phyloP scores from a whole-genome alignment of 1,139 yeast genomes.

The Pichia sp. region DNA sequence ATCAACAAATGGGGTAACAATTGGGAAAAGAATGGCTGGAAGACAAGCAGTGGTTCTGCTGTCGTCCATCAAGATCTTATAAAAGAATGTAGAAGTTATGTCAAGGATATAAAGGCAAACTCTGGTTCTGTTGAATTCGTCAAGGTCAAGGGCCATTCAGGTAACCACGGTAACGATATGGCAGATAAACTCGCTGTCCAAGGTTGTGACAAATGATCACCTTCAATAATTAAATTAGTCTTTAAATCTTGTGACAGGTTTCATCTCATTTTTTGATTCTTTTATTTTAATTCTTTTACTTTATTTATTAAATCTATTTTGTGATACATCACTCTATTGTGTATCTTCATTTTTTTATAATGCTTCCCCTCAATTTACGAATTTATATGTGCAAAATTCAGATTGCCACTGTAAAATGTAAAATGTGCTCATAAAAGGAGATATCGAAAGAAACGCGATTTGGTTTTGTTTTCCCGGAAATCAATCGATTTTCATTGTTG shows the following conservation, averaged over 20 bases:
- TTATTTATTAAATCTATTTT: neutral
- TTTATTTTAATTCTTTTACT: neutral
- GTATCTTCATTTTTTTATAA: neutral
- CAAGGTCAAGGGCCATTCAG: constrained; percentile 76
- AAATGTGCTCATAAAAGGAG: too few species aligned
- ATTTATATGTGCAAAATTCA: too few species aligned
- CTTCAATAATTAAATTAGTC: too few species aligned
- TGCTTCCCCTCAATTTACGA: too few species aligned
- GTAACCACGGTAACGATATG: constrained; percentile 65
- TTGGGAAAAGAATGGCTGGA: constrained; percentile 60
- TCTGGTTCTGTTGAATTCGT: constrained; percentile 27
- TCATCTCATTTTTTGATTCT: neutral
- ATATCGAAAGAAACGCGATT: too few species aligned
- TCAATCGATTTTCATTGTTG: neutral
- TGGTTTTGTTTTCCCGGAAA: too few species aligned
- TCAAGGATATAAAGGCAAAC: constrained; percentile 13
- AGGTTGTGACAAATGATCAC: constrained; percentile 45
- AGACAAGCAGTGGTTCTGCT: constrained; percentile 39
- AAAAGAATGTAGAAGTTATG: constrained; percentile 30
- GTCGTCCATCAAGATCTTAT: constrained; percentile 57
- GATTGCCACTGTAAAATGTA: too few species aligned
- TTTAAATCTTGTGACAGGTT: too few species aligned
- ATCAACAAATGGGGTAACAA: constrained; percentile 48
- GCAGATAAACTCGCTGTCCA: constrained; percentile 75
- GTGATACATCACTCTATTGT: neutral